Percentiles rank a stretch among this genome's conserved stretches.
Conservation (phyloP, 2,329 filamentous ascomycete species). For the Cladorrhinum sp. region DNA sequence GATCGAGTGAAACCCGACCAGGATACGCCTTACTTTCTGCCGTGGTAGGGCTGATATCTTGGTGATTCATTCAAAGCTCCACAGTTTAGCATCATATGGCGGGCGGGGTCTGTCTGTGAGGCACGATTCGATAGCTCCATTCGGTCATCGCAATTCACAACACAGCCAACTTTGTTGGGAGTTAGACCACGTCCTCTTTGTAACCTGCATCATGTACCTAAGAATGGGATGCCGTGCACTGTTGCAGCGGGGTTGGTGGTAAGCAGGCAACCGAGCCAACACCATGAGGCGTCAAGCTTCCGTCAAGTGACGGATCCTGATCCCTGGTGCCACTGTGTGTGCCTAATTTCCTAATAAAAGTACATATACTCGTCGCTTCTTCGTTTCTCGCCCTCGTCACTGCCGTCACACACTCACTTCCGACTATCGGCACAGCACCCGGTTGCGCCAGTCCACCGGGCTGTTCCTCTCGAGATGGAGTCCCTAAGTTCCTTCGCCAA, state of each 20-base stretch:
- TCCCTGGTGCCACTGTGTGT: too few relatives aligned
- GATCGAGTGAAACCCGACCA: too few relatives aligned
- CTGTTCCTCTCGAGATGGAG: constrained; percentile 17
- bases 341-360: not conserved
- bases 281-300: not conserved
- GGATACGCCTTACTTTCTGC: too few relatives aligned
- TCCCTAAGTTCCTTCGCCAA: constrained; percentile 23
- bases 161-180: too few relatives aligned
- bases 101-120: too few relatives aligned
- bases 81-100: too few relatives aligned
- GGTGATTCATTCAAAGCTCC: too few relatives aligned
- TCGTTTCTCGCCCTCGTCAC: not conserved
- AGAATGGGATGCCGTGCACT: not conserved
- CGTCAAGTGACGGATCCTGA: not conserved
- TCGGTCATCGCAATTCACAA: too few relatives aligned
- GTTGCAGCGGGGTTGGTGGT: not conserved
- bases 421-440: not conserved
- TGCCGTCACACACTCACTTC: not conserved
- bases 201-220: not conserved
- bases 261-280: not conserved
- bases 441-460: not conserved
- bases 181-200: not conserved
- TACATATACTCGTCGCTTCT: not conserved
- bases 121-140: too few relatives aligned
- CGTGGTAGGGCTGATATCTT: too few relatives aligned